Evolutionary conservation across 805 yeast species (phyloP).

Genomic region (Cyberlindnera xylosilytica): DNA sequence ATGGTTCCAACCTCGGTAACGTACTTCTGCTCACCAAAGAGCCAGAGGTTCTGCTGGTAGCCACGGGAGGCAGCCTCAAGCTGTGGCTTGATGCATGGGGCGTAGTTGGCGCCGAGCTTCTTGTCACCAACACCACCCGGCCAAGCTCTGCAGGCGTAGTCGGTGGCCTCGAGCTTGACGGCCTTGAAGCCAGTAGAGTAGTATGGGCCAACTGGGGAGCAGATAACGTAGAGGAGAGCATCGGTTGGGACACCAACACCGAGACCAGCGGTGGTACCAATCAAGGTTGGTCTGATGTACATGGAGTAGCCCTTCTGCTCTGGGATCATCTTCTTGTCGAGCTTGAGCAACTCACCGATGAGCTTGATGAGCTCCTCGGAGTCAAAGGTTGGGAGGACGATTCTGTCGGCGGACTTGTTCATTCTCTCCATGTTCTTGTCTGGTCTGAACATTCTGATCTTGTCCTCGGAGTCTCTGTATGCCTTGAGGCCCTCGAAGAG

Average conservation of each 20-base stretch:
- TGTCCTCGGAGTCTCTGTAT: constrained; percentile 59
- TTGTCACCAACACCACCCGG: constrained; percentile 98
- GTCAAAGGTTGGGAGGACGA: constrained; percentile 86
- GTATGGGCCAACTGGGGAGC: constrained; percentile 97
- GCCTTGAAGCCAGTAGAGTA: constrained; percentile 95
- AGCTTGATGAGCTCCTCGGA: constrained; percentile 70
- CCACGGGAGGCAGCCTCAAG: constrained; percentile 87
- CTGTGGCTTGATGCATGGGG: constrained; percentile 92
- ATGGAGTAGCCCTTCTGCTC: constrained; percentile 83
- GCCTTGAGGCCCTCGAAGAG: constrained; percentile 97
- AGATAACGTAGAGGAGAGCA: constrained; percentile 82
- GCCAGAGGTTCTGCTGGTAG: constrained; percentile 94
- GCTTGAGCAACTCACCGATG: constrained; percentile 69
- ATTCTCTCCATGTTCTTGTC: constrained; percentile 89
- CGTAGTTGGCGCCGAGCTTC: constrained; percentile 96
- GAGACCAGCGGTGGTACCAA: constrained; percentile 85
- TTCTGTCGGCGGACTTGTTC: constrained; percentile 85
- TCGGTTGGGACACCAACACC: constrained; percentile 83
- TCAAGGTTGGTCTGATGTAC: constrained; percentile 91
- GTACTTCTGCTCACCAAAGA: constrained; percentile 83
- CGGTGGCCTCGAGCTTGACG: constrained; percentile 90
- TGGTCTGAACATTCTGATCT: constrained; percentile 83
- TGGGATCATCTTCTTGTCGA: constrained; percentile 81
- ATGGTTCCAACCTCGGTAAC: constrained; percentile 97
- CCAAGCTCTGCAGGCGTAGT: constrained; percentile 97